Conservation (phyloP, 1,284 basidiomycete species). For the Uromyces viciae-fabae region DNA sequence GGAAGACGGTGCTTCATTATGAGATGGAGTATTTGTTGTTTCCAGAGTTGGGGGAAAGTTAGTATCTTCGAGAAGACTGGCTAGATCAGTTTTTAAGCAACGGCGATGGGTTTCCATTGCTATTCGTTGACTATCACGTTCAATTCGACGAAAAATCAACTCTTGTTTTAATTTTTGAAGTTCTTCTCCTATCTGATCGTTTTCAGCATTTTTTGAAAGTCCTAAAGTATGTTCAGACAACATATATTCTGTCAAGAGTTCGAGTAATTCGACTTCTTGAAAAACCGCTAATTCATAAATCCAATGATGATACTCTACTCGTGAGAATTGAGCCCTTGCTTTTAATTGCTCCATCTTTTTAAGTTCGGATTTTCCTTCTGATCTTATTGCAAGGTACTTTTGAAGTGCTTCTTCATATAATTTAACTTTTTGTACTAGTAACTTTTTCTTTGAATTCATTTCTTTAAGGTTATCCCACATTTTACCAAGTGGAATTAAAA, state of each 20-base stretch:
- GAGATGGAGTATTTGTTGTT: neutral
- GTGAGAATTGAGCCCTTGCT: slow-evolving; percentile 8
- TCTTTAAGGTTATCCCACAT: slow-evolving; percentile 48
- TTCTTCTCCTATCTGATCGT: neutral
- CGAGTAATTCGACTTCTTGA: slow-evolving; percentile 26
- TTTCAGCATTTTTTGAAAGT: neutral
- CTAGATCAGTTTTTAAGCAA: neutral
- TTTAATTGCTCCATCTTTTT: slow-evolving; percentile 18
- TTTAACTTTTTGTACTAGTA: slow-evolving; percentile 50
- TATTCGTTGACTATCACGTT: slow-evolving; percentile 7
- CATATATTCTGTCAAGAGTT: slow-evolving; percentile 31
- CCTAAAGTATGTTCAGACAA: neutral
- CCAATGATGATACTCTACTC: slow-evolving; percentile 38
- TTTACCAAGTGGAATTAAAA: slow-evolving; percentile 46
- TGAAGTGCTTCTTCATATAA: slow-evolving; percentile 47
- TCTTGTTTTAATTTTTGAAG: slow-evolving; percentile 3
- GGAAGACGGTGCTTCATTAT: neutral
- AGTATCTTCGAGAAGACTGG: neutral
- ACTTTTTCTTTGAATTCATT: slow-evolving; percentile 47
- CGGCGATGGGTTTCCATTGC: slow-evolving; percentile 17
- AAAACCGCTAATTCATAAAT: slow-evolving; percentile 30
- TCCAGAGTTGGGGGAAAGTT: no score
- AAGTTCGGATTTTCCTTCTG: slow-evolving; percentile 1
- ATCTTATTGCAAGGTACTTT: slow-evolving; percentile 24
- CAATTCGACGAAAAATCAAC: slow-evolving; percentile 1